These are phyloP conservation scores for Mollisia scopiformis DNA, from an alignment of 2,329 filamentous ascomycete genomes.

Conservation along the genomic window DNA sequence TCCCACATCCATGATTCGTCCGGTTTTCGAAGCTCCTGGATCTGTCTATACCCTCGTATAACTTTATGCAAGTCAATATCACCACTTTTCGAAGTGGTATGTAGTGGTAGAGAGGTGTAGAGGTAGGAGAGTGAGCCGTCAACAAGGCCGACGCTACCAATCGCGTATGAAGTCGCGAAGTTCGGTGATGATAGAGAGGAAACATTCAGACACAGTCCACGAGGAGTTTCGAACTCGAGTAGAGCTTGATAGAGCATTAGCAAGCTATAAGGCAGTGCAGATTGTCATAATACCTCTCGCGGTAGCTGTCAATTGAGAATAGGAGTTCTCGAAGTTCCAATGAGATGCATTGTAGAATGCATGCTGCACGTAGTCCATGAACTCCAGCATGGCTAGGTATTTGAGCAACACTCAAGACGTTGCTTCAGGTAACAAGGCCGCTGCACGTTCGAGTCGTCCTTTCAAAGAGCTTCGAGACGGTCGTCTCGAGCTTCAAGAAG, in stretches of 20 bases:
- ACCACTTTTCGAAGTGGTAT: slow-evolving; percentile 69
- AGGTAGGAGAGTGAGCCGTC: slow-evolving; percentile 98
- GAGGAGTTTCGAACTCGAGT: slow-evolving; percentile 85
- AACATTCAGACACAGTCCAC: slow-evolving; percentile 81
- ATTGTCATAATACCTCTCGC: slow-evolving; percentile 64
- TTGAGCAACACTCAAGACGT: neutral
- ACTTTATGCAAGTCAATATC: slow-evolving; percentile 76
- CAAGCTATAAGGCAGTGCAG: slow-evolving; percentile 7
- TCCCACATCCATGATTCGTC: slow-evolving; percentile 56
- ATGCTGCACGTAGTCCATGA: slow-evolving; percentile 95
- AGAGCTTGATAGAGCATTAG: slow-evolving; percentile 59
- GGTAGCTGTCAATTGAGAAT: slow-evolving; percentile 82
- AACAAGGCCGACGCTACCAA: slow-evolving; percentile 87
- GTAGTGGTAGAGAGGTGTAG: slow-evolving; percentile 83
- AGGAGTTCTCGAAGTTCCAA: slow-evolving; percentile 93
- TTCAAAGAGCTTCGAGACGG: neutral
- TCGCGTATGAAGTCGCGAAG: slow-evolving; percentile 91
- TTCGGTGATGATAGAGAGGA: slow-evolving; percentile 91
- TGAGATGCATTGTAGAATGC: slow-evolving; percentile 85
- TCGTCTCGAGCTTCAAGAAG: neutral
- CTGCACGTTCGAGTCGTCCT: neutral
- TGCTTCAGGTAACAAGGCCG: neutral
- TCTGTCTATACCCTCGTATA: slow-evolving; percentile 79
- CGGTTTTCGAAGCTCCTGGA: slow-evolving; percentile 64
- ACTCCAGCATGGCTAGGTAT: slow-evolving; percentile 73